phyloP scores from a whole-genome alignment of 2,329 filamentous ascomycete species.

The Pseudomassariella vexata region DNA sequence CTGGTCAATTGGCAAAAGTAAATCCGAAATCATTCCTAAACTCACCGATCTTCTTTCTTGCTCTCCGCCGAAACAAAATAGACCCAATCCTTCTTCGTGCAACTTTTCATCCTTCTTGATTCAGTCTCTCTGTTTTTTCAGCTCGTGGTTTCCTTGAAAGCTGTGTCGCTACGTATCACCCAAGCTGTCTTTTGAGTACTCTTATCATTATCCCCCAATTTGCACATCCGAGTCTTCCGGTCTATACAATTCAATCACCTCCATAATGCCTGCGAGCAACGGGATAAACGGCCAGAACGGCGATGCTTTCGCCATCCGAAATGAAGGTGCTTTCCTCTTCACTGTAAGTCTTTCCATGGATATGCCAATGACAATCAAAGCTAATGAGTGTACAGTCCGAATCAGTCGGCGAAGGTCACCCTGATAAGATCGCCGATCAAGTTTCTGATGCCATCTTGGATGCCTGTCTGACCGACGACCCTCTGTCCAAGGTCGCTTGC shows the following conservation, averaged over 20 bases:
- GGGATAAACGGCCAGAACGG: slow-evolving; percentile 45
- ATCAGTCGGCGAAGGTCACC: slow-evolving; percentile 85
- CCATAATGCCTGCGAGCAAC: slow-evolving; percentile 56
- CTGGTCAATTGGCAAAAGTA: too few relatives aligned
- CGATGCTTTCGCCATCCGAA: slow-evolving; percentile 38
- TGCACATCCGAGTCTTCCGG: too few relatives aligned
- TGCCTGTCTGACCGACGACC: slow-evolving; percentile 90
- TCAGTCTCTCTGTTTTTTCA: too few relatives aligned
- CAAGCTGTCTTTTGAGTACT: too few relatives aligned
- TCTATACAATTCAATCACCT: slow-evolving; percentile 11
- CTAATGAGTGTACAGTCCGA: slow-evolving; percentile 57
- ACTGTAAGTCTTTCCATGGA: slow-evolving; percentile 48
- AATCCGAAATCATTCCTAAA: too few relatives aligned
- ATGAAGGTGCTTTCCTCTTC: slow-evolving; percentile 74
- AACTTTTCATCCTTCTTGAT: too few relatives aligned
- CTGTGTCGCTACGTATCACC: too few relatives aligned
- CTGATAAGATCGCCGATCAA: slow-evolving; percentile 97
- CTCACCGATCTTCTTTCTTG: too few relatives aligned
- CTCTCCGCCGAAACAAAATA: too few relatives aligned
- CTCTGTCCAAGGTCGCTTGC: slow-evolving; percentile 97
- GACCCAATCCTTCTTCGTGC: too few relatives aligned
- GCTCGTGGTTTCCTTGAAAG: too few relatives aligned
- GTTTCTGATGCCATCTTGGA: slow-evolving; percentile 98
- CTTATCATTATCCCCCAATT: slow-evolving; percentile 4
- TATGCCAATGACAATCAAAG: slow-evolving; percentile 18